Conservation (phyloP, 75 land plant genomes). For the Ceratopteris richardii region DNA sequence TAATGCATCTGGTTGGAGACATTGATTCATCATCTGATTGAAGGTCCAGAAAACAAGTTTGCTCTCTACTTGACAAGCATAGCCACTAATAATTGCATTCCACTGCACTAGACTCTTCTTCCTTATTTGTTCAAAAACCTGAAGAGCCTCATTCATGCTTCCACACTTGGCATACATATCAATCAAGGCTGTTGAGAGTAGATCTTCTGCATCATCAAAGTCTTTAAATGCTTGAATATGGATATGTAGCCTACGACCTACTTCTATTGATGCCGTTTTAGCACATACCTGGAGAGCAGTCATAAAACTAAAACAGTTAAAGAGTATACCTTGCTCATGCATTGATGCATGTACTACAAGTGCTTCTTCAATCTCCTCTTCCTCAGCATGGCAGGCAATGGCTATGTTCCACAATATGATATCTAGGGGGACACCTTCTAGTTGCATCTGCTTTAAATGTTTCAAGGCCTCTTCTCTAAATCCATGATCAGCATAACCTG, state of each 20-base stretch:
- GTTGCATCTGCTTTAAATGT: conserved; percentile 20
- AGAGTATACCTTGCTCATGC: conserved; percentile 4
- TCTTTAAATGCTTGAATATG: background rate
- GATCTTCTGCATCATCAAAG: conserved; percentile 9
- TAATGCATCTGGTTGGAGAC: conserved; percentile 29
- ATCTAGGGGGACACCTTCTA: conserved; percentile 21
- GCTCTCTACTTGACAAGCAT: conserved; percentile 18
- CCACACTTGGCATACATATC: conserved; percentile 33
- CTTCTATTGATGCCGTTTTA: background rate
- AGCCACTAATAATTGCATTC: conserved; percentile 36
- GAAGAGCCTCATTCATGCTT: conserved; percentile 9
- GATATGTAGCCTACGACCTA: conserved; percentile 1
- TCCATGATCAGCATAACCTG: conserved; percentile 18
- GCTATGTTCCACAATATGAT: conserved; percentile 2
- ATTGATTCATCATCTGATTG: conserved; percentile 20
- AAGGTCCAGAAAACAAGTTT: conserved; percentile 15
- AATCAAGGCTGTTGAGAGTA: conserved; percentile 27
- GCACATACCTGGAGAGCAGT: background rate
- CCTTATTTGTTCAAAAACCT: conserved; percentile 27
- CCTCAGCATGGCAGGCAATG: background rate
- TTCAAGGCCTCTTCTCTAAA: conserved; percentile 12
- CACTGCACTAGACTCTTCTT: conserved; percentile 28
- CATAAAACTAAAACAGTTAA: background rate
- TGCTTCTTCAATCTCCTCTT: background rate
- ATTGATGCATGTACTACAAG: background rate